These are phyloP conservation scores for Globisporangium megalacanthum DNA, from an alignment of 352 stramenopile species.

Conservation along the genomic window DNA sequence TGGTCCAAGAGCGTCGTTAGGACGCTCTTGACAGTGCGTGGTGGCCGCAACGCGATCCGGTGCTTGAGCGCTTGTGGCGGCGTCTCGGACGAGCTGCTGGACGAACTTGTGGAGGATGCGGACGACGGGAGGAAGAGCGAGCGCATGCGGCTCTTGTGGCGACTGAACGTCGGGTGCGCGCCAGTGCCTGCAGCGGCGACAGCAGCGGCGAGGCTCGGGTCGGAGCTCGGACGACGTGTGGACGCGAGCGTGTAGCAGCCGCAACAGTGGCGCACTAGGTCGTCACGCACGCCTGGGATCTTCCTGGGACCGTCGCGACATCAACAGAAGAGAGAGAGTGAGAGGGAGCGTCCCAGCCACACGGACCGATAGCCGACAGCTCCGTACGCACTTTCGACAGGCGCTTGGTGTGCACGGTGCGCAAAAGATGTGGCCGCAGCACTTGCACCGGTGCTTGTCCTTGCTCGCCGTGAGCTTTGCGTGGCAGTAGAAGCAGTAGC, in stretches of 20 bases:
- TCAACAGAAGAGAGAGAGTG: not conserved
- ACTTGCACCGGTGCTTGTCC: slow-evolving; percentile 76
- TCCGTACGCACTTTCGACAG: slow-evolving; percentile 44
- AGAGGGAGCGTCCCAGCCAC: not conserved
- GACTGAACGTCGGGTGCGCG: slow-evolving; percentile 16
- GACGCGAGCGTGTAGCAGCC: slow-evolving; percentile 77
- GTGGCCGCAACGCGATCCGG: slow-evolving; percentile 58
- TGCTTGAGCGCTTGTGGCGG: slow-evolving; percentile 41
- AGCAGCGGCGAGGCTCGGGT: slow-evolving; percentile 31
- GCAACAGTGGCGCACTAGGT: slow-evolving; percentile 67
- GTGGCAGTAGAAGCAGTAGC: slow-evolving; percentile 79
- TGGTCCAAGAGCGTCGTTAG: slow-evolving; percentile 80
- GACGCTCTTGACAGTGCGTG: slow-evolving; percentile 78
- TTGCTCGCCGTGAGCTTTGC: slow-evolving; percentile 41
- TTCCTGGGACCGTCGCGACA: slow-evolving; percentile 28
- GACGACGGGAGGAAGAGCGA: slow-evolving; percentile 54
- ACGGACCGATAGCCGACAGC: not conserved
- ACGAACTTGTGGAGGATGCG: slow-evolving; percentile 2
- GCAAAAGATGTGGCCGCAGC: slow-evolving; percentile 83
- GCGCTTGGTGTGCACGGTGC: slow-evolving; percentile 66
- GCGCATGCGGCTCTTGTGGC: slow-evolving; percentile 45
- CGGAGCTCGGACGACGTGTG: slow-evolving; percentile 51
- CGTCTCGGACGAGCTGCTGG: slow-evolving; percentile 20
- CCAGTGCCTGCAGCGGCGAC: slow-evolving; percentile 16
- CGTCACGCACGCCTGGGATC: slow-evolving; percentile 44